These are phyloP conservation scores for Paramecium tetraurelia DNA, from an alignment of 73 alveolate genomes.

Conservation along the genomic window DNA sequence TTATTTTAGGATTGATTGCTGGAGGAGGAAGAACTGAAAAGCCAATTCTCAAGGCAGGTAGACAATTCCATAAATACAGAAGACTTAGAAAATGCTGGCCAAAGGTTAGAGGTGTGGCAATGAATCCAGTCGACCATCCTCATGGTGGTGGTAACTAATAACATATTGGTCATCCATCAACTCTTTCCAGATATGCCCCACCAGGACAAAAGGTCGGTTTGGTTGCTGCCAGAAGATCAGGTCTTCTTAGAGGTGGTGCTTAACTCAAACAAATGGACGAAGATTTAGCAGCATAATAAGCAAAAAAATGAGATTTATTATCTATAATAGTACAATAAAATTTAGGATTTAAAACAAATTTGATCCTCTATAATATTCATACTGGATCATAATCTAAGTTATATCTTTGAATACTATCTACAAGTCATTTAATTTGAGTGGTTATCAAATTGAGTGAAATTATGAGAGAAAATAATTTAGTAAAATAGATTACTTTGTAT, in stretches of 20 bases:
- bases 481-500: too few relatives aligned
- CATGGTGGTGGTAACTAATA: conserved; percentile 93
- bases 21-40: conserved; percentile 98
- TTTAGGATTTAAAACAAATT: background rate
- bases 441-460: too few relatives aligned
- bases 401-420: background rate
- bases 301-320: conserved; percentile 11
- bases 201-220: conserved; percentile 89
- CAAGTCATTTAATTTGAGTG: background rate
- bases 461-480: too few relatives aligned
- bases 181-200: conserved; percentile 83
- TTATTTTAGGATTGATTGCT: conserved; percentile 69
- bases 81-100: conserved; percentile 96
- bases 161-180: conserved; percentile 88
- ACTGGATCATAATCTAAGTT: background rate
- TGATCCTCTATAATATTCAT: background rate
- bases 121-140: conserved; percentile 99
- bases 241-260: conserved; percentile 83
- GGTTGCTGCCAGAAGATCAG: conserved; percentile 93
- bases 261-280: conserved; percentile 41
- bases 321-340: conserved; percentile 16
- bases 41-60: conserved; percentile 97
- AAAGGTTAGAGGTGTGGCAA: conserved; percentile 93
- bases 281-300: background rate
- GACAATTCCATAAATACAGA: conserved; percentile 86